Percentiles rank a stretch among this genome's conserved stretches.
phyloP scores from a whole-genome alignment of 768 basidiomycete species.

The Terana coerulea region DNA sequence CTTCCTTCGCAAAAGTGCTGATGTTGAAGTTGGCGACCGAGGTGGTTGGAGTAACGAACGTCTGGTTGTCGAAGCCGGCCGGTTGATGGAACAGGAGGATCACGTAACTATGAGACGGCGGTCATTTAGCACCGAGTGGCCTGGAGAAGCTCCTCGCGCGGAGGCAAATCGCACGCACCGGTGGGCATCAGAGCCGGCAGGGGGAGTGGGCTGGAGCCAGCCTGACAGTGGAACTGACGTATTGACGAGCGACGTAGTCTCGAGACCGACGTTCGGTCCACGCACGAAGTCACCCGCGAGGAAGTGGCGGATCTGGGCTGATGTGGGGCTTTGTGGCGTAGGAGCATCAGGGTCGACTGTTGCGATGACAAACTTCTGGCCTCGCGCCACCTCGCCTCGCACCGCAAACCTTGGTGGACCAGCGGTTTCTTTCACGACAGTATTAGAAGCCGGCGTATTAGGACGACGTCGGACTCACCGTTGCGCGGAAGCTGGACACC shows the following conservation, averaged over 20 bases:
- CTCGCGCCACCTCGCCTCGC: not conserved
- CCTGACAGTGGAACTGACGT: constrained; percentile 27
- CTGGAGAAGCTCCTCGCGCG: not conserved
- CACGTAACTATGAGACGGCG: constrained; percentile 24
- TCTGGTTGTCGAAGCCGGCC: constrained; percentile 18
- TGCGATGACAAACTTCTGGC: constrained; percentile 26
- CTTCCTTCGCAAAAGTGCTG: constrained; percentile 25
- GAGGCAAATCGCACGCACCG: constrained; percentile 19
- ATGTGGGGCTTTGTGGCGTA: constrained; percentile 26
- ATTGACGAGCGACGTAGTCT: constrained; percentile 23
- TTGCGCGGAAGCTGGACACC: constrained; percentile 24
- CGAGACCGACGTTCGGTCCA: not conserved
- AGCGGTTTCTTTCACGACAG: constrained; percentile 8
- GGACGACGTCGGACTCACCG: constrained; percentile 4
- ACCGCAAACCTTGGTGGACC: constrained; percentile 16
- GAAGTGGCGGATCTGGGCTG: constrained; percentile 28
- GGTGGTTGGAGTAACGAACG: constrained; percentile 25
- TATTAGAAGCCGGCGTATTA: not conserved
- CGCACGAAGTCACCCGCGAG: constrained; percentile 23
- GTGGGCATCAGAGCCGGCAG: constrained; percentile 29
- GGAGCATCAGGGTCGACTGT: constrained; percentile 33
- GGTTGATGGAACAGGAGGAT: constrained; percentile 29
- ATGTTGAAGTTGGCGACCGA: constrained; percentile 31
- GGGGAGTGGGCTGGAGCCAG: constrained; percentile 29
- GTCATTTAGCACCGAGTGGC: not conserved